phyloP scores from a whole-genome alignment of 2,329 filamentous ascomycete species.

The Fusarium palustre region DNA sequence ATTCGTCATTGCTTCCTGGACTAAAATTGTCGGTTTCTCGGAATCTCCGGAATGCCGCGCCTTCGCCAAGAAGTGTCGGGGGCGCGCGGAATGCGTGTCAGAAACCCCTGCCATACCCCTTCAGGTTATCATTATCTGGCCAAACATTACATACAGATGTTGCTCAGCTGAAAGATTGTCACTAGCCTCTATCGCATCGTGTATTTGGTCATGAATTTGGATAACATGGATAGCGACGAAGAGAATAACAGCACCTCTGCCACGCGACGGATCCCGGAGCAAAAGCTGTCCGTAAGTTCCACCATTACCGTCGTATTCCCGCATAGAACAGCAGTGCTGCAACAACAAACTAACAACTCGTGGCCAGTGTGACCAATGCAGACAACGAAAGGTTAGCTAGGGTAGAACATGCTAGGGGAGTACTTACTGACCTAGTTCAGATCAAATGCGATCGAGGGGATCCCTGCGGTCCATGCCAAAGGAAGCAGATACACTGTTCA shows the following conservation, averaged over 20 bases:
- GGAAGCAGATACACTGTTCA: constrained; percentile 8
- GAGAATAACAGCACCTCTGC: not conserved
- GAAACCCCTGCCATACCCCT: not conserved
- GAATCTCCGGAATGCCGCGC: not conserved
- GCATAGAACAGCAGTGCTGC: accelerated
- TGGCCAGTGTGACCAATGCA: constrained; percentile 8
- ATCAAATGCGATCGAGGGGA: constrained; percentile 15
- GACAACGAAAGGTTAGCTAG: constrained; percentile 1
- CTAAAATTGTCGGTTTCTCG: not conserved
- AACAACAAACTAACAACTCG: not conserved
- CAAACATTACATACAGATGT: not conserved
- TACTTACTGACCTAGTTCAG: not conserved
- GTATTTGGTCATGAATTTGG: not conserved
- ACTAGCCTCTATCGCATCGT: not conserved
- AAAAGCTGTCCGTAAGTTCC: constrained; percentile 9
- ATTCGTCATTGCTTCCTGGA: not conserved
- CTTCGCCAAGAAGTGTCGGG: not conserved
- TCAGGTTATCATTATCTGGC: not conserved
- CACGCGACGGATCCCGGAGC: constrained; percentile 8
- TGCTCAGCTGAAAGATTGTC: not conserved
- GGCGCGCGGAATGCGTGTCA: not conserved
- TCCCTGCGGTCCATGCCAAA: constrained; percentile 14
- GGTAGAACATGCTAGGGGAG: not conserved
- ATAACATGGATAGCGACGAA: not conserved
- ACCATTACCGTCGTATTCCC: not conserved